Evolutionary conservation across 2,329 filamentous ascomycete species (phyloP), one percentile per base, ranked within the genome.

Genomic region (Tolypocladium sp.): DNA sequence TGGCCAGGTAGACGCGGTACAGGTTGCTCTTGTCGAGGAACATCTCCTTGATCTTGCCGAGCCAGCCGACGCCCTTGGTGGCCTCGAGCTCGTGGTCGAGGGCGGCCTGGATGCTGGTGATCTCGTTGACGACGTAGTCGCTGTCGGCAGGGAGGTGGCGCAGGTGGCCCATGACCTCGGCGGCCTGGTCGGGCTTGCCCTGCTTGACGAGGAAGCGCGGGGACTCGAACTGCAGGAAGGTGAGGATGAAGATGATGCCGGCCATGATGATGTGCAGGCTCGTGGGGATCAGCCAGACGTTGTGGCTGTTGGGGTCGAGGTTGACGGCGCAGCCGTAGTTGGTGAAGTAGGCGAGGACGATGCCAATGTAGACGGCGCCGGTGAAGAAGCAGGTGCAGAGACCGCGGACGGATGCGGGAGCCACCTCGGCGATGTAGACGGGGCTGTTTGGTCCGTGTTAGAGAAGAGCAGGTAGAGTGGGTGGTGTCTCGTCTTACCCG

Each of bases 221-320:
- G 0, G 87, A 90, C 70, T 91, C 88, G 59, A 78, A 79, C 63
- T 88, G 82, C 64, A 88, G 81, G 69, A 90, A 87, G 13, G 84
- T 89, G 17, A 92, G 78, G 59, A 84, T 65, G 67, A 90, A 82
- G 68, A 92, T 91, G 61, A 92, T 73, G 5, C 82, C 82, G 2
- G 89, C 86, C 67, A 92, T 91, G 68, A 91, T 91, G 70, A 93
- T 78, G 69, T 93, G 89, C 59, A 92, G 77, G 64, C 84, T 86
- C 49, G 88, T 91, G 0, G 90, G 89, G 0, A 91, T 82, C 51
- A 88, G 79, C 82, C 82, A 85, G 62, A 79, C 77, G 58, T 76
- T 75, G 59, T 76, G 73, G 2, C 74, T 76, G n/a, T 69, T 65
- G 55, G 77, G 74, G 30, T 73, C 70, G 27, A 85, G 73, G 68